Conservation (phyloP, 2,329 filamentous ascomycete species). For the Sclerotinia nivalis region DNA sequence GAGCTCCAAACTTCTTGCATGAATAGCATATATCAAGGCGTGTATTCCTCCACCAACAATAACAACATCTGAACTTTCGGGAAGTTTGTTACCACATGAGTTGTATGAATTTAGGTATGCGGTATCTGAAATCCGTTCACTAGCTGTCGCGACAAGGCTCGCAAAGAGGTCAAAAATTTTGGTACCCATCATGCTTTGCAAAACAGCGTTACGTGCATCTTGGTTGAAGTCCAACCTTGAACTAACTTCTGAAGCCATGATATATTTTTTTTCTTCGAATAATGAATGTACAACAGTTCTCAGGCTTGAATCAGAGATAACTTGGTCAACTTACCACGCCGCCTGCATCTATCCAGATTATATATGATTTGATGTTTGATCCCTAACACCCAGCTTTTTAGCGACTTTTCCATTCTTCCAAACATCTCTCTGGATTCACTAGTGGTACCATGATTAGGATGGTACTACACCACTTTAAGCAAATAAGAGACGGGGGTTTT, state of each 20-base stretch:
- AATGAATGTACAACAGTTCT: not conserved
- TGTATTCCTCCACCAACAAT: slow-evolving; percentile 35
- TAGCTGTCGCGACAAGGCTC: not conserved
- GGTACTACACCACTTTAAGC: not conserved
- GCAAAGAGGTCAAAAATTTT: slow-evolving; percentile 8
- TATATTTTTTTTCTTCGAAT: not conserved
- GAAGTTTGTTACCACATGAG: slow-evolving; percentile 14
- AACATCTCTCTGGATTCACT: not conserved
- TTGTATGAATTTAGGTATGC: slow-evolving; percentile 11
- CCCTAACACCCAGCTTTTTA: too few relatives aligned
- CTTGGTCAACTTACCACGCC: too few relatives aligned
- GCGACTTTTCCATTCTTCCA: not conserved
- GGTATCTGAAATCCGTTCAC: slow-evolving; percentile 4
- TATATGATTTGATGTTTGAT: not conserved
- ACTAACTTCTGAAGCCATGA: not conserved
- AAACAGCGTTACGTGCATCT: not conserved
- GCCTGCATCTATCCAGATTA: not conserved
- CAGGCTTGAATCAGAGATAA: not conserved
- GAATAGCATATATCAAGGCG: slow-evolving; percentile 36
- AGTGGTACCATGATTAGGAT: not conserved
- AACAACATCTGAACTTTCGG: slow-evolving; percentile 33
- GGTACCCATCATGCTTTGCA: not conserved
- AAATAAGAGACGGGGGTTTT: not conserved
- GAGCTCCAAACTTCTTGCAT: slow-evolving; percentile 28
- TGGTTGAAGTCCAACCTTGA: not conserved